These are phyloP conservation scores for Diphasiastrum complanatum DNA, from an alignment of 83 land plant genomes.

Conservation along the genomic window DNA sequence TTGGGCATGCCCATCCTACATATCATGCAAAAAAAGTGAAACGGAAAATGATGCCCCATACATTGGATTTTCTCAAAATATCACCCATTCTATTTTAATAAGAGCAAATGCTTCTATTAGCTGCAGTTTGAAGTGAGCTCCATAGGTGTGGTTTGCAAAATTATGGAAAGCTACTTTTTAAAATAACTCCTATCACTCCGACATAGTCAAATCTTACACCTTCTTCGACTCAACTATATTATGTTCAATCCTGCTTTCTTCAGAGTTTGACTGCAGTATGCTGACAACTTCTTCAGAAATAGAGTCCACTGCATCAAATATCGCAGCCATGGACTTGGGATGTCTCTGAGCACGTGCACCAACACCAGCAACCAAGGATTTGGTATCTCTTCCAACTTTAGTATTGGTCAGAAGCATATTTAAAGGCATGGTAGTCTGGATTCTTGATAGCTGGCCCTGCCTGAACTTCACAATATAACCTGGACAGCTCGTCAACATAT, in stretches of 20 bases:
- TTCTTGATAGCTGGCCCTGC: slow-evolving; percentile 47
- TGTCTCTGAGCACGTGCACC: slow-evolving; percentile 64
- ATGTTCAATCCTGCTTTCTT: slow-evolving; percentile 9
- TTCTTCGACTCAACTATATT: neutral
- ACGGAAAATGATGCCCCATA: too few relatives aligned
- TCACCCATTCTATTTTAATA: too few relatives aligned
- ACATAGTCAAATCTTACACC: too few relatives aligned
- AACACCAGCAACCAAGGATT: slow-evolving; percentile 78
- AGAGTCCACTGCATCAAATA: slow-evolving; percentile 68
- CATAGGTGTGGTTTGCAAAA: too few relatives aligned
- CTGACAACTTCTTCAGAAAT: slow-evolving; percentile 61
- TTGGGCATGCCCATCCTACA: too few relatives aligned
- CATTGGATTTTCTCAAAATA: too few relatives aligned
- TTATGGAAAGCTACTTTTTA: neutral
- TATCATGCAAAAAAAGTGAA: neutral
- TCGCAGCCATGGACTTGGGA: slow-evolving; percentile 63
- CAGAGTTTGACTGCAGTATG: slow-evolving; percentile 50
- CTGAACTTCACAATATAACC: slow-evolving; percentile 76
- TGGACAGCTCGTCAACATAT: slow-evolving; percentile 20
- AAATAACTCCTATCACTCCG: neutral
- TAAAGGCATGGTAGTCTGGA: slow-evolving; percentile 54
- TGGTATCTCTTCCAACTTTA: slow-evolving; percentile 79
- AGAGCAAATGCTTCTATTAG: too few relatives aligned
- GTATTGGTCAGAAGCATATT: slow-evolving; percentile 90
- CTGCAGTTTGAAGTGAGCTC: too few relatives aligned